Conservation (phyloP, 164 flowering plant genomes). For the Berberis thunbergii region DNA sequence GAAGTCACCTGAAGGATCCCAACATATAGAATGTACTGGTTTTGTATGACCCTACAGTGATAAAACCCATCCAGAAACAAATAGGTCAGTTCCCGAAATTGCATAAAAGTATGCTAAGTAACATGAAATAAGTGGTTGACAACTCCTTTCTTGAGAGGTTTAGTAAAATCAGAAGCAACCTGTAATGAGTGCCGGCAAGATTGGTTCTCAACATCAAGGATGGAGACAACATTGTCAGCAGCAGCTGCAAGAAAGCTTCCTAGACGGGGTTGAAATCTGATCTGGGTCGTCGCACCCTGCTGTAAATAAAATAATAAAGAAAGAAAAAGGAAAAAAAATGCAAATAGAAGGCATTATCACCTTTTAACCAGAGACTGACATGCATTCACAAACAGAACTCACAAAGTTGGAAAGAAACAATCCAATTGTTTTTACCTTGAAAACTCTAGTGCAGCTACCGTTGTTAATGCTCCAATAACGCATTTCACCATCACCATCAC, state of each 20-base stretch:
- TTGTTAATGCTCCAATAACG: conserved; percentile 74
- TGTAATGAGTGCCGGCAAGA: conserved; percentile 42
- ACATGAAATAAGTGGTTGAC: neutral
- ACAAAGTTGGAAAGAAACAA: too few species aligned
- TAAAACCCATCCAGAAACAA: neutral
- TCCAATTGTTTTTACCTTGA: conserved; percentile 38
- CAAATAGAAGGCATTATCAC: neutral
- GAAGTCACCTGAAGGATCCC: conserved; percentile 67
- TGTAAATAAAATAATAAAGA: neutral
- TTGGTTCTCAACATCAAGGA: conserved; percentile 71
- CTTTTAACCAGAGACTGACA: neutral
- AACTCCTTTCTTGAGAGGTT: neutral
- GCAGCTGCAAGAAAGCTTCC: conserved; percentile 76
- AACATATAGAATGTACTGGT: conserved; percentile 49
- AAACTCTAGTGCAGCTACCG: conserved; percentile 53
- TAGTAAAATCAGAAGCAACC: conserved; percentile 26
- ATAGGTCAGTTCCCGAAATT: neutral
- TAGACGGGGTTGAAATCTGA: conserved; percentile 63
- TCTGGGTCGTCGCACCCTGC: conserved; percentile 55
- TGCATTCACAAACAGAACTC: neutral
- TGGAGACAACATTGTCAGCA: conserved; percentile 46
- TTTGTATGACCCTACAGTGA: conserved; percentile 51
- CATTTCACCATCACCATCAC: conserved; percentile 64
- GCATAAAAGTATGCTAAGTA: neutral
- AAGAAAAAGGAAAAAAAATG: neutral